phyloP scores from a whole-genome alignment of 148 eudicot species.

The Cornus suecica region DNA sequence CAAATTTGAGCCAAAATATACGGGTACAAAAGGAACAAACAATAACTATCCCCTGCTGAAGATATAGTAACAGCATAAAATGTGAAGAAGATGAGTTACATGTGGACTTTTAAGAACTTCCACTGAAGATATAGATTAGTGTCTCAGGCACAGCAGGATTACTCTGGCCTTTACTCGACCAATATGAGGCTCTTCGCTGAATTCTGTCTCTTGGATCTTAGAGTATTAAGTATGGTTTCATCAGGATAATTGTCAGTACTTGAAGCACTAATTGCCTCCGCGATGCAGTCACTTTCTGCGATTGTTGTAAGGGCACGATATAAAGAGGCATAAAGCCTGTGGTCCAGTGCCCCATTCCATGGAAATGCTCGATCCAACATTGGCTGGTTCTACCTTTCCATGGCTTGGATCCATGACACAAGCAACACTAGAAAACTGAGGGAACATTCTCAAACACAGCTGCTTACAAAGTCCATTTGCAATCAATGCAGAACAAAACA shows the following conservation, averaged over 20 bases:
- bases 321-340: conserved; percentile 48
- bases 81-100: too few relatives aligned
- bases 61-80: too few relatives aligned
- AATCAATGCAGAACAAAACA: conserved; percentile 50
- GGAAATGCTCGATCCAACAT: conserved; percentile 42
- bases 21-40: too few relatives aligned
- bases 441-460: conserved; percentile 55
- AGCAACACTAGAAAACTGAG: conserved; percentile 50
- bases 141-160: conserved; percentile 72
- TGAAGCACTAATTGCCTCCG: conserved; percentile 69
- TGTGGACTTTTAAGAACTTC: too few relatives aligned
- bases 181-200: conserved; percentile 52
- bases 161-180: conserved; percentile 81
- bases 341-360: conserved; percentile 49
- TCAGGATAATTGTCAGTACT: conserved; percentile 83
- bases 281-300: conserved; percentile 46
- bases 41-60: too few relatives aligned
- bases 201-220: conserved; percentile 60
- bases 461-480: conserved; percentile 63
- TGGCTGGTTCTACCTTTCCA: conserved; percentile 14
- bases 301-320: conserved; percentile 43
- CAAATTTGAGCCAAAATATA: too few relatives aligned
- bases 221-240: conserved; percentile 66
- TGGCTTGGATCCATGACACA: conserved; percentile 25
- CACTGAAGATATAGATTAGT: conserved; percentile 44